These are phyloP conservation scores for Tuber brumale DNA, from an alignment of 495 filamentous ascomycete species.

Conservation along the genomic window DNA sequence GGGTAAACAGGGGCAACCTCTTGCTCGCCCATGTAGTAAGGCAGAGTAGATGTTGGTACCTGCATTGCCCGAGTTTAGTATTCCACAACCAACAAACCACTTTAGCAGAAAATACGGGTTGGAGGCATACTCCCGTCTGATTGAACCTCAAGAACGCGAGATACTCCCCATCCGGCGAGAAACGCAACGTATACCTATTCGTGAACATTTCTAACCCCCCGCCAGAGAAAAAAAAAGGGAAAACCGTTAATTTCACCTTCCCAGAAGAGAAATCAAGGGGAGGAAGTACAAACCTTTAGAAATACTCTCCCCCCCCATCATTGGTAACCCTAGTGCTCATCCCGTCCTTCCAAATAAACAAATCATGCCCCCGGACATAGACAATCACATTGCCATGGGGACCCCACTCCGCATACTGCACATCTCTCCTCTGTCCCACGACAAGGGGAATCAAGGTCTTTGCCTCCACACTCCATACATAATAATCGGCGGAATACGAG, in stretches of 20 bases:
- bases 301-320: constrained; percentile 51
- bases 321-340: constrained; percentile 49
- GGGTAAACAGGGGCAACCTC: constrained; percentile 50
- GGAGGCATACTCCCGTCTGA: constrained; percentile 48
- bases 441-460: constrained; percentile 47
- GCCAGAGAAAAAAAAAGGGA: background rate
- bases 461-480: constrained; percentile 49
- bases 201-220: constrained; percentile 49
- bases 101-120: constrained; percentile 20
- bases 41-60: constrained; percentile 51
- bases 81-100: too few species aligned
- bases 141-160: constrained; percentile 55
- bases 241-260: constrained; percentile 13
- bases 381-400: constrained; percentile 49
- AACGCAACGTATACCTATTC: constrained; percentile 50
- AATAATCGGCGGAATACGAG: constrained; percentile 55
- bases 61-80: constrained; percentile 6
- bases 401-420: constrained; percentile 53
- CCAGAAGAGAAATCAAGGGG: too few species aligned
- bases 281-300: constrained; percentile 46
- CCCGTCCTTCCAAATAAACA: constrained; percentile 51
- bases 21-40: constrained; percentile 53
- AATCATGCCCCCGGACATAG: constrained; percentile 53
- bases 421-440: constrained; percentile 49
- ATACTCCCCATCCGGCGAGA: constrained; percentile 53